phyloP scores from a whole-genome alignment of 1,284 basidiomycete species.

The Apiotrichum akiyoshidainum region DNA sequence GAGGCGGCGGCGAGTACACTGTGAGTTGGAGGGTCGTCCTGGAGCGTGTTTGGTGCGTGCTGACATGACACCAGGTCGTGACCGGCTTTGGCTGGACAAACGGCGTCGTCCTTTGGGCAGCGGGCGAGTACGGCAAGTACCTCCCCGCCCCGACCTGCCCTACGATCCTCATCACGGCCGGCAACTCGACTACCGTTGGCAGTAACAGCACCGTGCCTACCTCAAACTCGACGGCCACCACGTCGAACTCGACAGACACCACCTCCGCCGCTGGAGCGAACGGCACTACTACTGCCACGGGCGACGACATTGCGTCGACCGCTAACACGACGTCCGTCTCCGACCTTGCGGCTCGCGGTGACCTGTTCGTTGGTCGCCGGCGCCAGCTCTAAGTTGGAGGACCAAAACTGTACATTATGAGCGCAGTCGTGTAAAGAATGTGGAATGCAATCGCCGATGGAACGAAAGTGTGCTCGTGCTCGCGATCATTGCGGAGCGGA shows the following conservation, averaged over 20 bases:
- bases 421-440: too few species aligned
- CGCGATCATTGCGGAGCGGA: too few species aligned
- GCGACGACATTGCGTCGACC: too few species aligned
- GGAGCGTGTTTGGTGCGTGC: background rate
- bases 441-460: too few species aligned
- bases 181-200: background rate
- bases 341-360: too few species aligned
- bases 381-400: too few species aligned
- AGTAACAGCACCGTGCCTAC: background rate
- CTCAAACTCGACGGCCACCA: background rate
- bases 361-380: too few species aligned
- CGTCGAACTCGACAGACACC: background rate
- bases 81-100: slow-evolving; percentile 75
- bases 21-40: slow-evolving; percentile 49
- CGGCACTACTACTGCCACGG: too few species aligned
- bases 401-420: too few species aligned
- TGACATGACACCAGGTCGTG: slow-evolving; percentile 15
- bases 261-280: too few species aligned
- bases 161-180: slow-evolving; percentile 47
- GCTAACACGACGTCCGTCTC: too few species aligned
- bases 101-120: slow-evolving; percentile 71
- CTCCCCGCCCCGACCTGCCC: slow-evolving; percentile 69
- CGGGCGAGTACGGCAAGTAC: slow-evolving; percentile 64
- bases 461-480: too few species aligned
- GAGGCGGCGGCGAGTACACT: slow-evolving; percentile 79